A percentile compares a stretch with the other conserved stretches of the same genome.
phyloP scores from a whole-genome alignment of 208 protist species.

The Acanthamoeba royreba region DNA sequence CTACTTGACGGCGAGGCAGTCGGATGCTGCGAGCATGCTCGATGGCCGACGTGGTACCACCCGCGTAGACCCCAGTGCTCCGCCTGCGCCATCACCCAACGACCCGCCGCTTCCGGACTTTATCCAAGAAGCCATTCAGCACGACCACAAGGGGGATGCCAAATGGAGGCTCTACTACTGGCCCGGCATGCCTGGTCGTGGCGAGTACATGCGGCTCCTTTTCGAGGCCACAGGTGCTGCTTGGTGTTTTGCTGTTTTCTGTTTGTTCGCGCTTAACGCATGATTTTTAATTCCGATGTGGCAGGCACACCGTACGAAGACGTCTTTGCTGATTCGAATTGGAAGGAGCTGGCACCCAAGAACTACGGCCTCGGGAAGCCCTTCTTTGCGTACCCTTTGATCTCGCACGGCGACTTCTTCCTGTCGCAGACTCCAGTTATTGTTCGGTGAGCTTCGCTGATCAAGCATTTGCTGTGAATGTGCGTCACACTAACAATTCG shows the following conservation, averaged over 20 bases:
- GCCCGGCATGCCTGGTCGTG: background rate
- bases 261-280: background rate
- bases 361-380: background rate
- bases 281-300: background rate
- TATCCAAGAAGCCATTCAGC: no score
- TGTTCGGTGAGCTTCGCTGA: no score
- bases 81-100: no score
- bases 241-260: background rate
- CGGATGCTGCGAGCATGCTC: no score
- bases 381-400: background rate
- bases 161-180: background rate
- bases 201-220: conserved; percentile 17
- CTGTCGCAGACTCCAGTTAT: background rate
- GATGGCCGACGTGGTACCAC: no score
- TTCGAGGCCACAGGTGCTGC: background rate
- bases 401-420: background rate
- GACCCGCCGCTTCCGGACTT: no score
- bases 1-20: no score
- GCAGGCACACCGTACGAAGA: background rate
- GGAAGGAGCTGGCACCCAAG: background rate
- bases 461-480: no score
- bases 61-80: no score
- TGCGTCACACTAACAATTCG: no score
- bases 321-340: background rate
- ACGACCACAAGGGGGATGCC: no score